Conservation (phyloP, 257 asterid genomes). For the Forsythia suspensa region DNA sequence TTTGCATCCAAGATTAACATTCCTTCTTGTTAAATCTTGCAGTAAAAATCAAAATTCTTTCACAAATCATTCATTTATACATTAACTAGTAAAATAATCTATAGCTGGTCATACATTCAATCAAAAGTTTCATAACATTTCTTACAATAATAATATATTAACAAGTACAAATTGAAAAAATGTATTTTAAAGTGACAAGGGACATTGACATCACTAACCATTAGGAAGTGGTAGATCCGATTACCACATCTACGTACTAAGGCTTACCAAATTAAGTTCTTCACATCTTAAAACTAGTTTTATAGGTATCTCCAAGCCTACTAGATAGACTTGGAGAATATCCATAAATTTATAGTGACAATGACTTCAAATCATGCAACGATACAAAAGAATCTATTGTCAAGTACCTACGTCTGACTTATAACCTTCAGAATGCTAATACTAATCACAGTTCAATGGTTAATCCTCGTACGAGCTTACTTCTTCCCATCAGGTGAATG, state of each 20-base stretch:
- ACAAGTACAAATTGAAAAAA: too few species aligned
- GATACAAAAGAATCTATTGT: neutral
- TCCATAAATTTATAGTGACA: neutral
- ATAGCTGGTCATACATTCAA: neutral
- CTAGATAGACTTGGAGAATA: neutral
- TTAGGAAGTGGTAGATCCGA: too few species aligned
- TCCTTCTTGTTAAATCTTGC: neutral
- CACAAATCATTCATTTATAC: neutral
- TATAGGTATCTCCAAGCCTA: neutral
- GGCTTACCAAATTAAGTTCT: too few species aligned
- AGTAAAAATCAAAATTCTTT: neutral
- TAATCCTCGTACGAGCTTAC: constrained; percentile 9
- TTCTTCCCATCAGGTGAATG: constrained; percentile 19
- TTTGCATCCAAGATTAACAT: neutral
- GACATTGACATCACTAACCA: too few species aligned
- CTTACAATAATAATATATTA: too few species aligned
- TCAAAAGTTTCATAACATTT: too few species aligned
- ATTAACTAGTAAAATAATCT: neutral
- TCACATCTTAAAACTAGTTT: too few species aligned
- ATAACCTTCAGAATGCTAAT: neutral
- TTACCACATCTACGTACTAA: too few species aligned
- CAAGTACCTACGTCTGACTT: neutral
- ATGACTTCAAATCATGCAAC: neutral
- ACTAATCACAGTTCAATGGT: neutral
- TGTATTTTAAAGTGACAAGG: too few species aligned